These are phyloP conservation scores for Zygosaccharomyces kombuchaensis DNA, from an alignment of 805 yeast genomes.

Conservation along the genomic window DNA sequence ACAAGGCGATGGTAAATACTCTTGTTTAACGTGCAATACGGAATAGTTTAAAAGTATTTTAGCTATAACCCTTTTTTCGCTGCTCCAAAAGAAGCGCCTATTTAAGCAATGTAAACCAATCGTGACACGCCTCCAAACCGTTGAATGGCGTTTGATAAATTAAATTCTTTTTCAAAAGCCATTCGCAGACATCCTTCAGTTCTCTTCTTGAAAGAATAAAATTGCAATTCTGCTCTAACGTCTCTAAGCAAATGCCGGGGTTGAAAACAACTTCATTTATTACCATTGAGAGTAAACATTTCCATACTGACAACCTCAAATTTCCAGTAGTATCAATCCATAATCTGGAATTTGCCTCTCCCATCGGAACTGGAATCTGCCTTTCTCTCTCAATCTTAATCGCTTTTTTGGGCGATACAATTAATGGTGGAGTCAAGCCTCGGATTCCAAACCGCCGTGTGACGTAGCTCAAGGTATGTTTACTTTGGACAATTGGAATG, in stretches of 20 bases:
- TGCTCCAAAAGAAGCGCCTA: neutral
- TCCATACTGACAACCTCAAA: slow-evolving; percentile 60
- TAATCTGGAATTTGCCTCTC: slow-evolving; percentile 56
- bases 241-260: slow-evolving; percentile 47
- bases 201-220: slow-evolving; percentile 39
- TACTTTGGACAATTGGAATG: slow-evolving; percentile 50
- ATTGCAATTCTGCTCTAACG: slow-evolving; percentile 18
- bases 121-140: slow-evolving; percentile 22
- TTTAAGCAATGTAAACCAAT: slow-evolving; percentile 26
- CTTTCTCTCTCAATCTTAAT: slow-evolving; percentile 6
- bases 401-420: slow-evolving; percentile 38
- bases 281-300: slow-evolving; percentile 45
- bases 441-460: slow-evolving; percentile 69
- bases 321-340: slow-evolving; percentile 71
- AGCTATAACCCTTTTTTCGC: neutral
- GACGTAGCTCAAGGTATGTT: slow-evolving; percentile 59
- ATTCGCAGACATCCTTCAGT: slow-evolving; percentile 37
- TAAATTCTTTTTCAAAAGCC: slow-evolving; percentile 41
- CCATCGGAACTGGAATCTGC: slow-evolving; percentile 48
- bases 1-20: slow-evolving; percentile 16
- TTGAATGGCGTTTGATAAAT: slow-evolving; percentile 14
- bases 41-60: neutral
- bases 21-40: slow-evolving; percentile 23
- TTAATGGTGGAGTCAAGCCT: slow-evolving; percentile 58
- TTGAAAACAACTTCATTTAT: slow-evolving; percentile 43